A percentile compares a stretch with the other conserved stretches of the same genome.
These are phyloP conservation scores for Kwoniella sp. DNA, from an alignment of 768 basidiomycete genomes.

Conservation along the genomic window DNA sequence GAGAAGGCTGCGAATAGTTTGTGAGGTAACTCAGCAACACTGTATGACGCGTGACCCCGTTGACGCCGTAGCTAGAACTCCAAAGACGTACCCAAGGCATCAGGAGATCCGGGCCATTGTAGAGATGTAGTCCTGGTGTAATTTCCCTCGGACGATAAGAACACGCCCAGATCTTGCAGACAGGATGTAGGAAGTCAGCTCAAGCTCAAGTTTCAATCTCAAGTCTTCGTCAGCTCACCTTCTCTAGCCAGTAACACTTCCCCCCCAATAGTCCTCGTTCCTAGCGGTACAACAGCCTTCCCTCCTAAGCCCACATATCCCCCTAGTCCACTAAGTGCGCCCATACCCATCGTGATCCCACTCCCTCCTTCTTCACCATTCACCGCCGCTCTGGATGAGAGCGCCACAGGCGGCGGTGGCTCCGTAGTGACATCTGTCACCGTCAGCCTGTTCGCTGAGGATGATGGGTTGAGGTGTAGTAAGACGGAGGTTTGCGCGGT, in stretches of 20 bases:
- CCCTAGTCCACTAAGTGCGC: constrained; percentile 51
- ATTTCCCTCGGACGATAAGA: constrained; percentile 48
- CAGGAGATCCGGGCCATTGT: constrained; percentile 50
- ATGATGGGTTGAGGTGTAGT: constrained; percentile 38
- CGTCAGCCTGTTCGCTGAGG: constrained; percentile 30
- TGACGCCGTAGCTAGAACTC: no score
- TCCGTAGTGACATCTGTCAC: constrained; percentile 36
- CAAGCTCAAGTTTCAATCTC: neutral
- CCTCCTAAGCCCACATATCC: constrained; percentile 53
- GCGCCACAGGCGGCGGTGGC: constrained; percentile 29
- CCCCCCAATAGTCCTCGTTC: constrained; percentile 40
- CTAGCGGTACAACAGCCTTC: constrained; percentile 42
- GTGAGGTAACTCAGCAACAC: no score
- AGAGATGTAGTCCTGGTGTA: constrained; percentile 37
- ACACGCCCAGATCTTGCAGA: constrained; percentile 38
- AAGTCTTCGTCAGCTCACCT: constrained; percentile 23
- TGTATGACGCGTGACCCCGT: no score
- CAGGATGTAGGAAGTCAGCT: neutral
- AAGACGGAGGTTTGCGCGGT: constrained; percentile 44
- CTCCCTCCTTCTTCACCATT: constrained; percentile 2
- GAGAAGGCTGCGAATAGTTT: constrained; percentile 39
- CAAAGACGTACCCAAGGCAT: constrained; percentile 40
- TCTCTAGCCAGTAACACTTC: constrained; percentile 49
- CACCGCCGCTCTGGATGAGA: neutral
- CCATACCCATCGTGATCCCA: constrained; percentile 35